Evolutionary conservation across 2,329 filamentous ascomycete genomes (phyloP).

Genomic region (Xylaria sp.): DNA sequence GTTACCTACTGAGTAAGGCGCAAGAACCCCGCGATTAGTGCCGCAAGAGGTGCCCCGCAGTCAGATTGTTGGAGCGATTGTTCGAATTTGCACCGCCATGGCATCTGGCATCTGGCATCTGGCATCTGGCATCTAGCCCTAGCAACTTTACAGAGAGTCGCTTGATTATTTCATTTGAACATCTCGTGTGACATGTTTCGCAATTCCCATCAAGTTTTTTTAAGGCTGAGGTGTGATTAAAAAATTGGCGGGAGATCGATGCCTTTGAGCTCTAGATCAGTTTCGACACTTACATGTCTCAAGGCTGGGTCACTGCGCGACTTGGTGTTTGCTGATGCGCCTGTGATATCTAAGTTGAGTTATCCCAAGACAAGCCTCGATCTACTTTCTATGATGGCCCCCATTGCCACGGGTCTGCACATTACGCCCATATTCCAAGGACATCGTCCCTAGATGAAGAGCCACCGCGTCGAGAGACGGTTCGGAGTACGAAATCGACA

Average conservation of each 20-base stretch:
- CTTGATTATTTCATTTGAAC: slow-evolving; percentile 12
- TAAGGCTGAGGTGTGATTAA: slow-evolving; percentile 89
- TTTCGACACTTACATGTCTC: slow-evolving; percentile 31
- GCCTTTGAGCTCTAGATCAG: slow-evolving; percentile 85
- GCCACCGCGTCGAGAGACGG: slow-evolving; percentile 71
- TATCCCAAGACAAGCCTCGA: slow-evolving; percentile 81
- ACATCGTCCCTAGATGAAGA: background rate
- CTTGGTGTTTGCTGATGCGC: slow-evolving; percentile 34
- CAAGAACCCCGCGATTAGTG: slow-evolving; percentile 37
- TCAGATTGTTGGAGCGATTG: slow-evolving; percentile 20
- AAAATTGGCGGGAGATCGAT: slow-evolving; percentile 87
- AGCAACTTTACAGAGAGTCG: background rate
- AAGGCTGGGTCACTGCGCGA: slow-evolving; percentile 9
- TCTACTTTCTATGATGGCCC: slow-evolving; percentile 67
- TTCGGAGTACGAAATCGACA: slow-evolving; percentile 99
- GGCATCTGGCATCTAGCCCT: background rate
- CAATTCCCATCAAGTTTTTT: slow-evolving; percentile 91
- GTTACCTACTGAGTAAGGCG: background rate
- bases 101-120: background rate
- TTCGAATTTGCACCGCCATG: slow-evolving; percentile 2
- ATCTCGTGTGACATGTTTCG: slow-evolving; percentile 33
- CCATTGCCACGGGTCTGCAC: background rate
- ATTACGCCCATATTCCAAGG: background rate
- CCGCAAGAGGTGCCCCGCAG: slow-evolving; percentile 38
- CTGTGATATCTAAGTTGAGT: slow-evolving; percentile 66